Conservation (phyloP, 2,329 filamentous ascomycete species). For the Botrytis elliptica region DNA sequence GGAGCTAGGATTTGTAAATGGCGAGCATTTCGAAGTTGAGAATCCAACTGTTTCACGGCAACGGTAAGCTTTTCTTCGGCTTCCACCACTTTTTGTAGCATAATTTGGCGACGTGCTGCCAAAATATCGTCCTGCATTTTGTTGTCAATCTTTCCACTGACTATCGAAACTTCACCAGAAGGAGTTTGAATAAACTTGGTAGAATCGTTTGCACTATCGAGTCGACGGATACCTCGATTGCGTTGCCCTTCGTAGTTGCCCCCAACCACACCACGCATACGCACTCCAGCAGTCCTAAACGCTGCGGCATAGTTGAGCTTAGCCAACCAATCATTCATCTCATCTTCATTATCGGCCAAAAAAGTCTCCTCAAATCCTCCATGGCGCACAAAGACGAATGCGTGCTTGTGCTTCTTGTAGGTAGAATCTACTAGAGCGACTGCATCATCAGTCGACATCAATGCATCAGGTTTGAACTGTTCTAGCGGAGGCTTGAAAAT, state of each 20-base stretch:
- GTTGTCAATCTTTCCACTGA: conserved; percentile 70
- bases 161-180: conserved; percentile 70
- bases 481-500: conserved; percentile 88
- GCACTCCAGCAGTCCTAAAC: conserved; percentile 86
- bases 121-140: conserved; percentile 87
- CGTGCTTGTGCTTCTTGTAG: conserved; percentile 95
- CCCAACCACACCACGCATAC: conserved; percentile 83
- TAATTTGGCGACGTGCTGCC: conserved; percentile 75
- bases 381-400: conserved; percentile 86
- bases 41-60: conserved; percentile 75
- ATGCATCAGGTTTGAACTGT: conserved; percentile 88
- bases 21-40: conserved; percentile 81
- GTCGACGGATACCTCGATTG: conserved; percentile 67
- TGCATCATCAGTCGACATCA: conserved; percentile 91
- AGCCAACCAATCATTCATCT: conserved; percentile 95
- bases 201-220: conserved; percentile 53
- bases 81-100: conserved; percentile 79
- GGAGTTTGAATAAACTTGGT: conserved; percentile 65
- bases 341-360: conserved; percentile 82
- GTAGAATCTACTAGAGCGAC: conserved; percentile 82
- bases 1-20: conserved; percentile 87
- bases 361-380: conserved; percentile 87
- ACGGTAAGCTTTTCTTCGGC: conserved; percentile 74
- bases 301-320: conserved; percentile 96
- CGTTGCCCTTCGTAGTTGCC: conserved; percentile 82